Evolutionary conservation across 768 basidiomycete species (phyloP), one percentile per base, ranked within the genome.

Genomic region (Leccinum subtestaceum): DNA sequence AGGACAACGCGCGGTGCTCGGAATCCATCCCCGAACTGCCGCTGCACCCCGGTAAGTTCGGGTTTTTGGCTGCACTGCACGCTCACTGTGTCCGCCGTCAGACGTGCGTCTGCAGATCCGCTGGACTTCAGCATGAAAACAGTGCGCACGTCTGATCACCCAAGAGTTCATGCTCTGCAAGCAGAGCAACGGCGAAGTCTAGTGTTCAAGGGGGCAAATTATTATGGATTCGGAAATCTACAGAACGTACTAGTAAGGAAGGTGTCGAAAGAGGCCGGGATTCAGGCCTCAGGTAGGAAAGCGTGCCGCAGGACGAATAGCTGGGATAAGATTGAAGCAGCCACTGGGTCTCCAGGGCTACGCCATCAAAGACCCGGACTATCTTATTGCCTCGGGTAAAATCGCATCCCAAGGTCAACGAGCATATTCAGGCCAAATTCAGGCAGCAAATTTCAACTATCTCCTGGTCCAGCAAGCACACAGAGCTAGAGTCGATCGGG

Each of bases 171-270:
- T 77, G 12, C 76, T 93, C 15, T 72, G 64, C n/a, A 66, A 64
- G 49, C 70, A 70, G 49, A 72, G 72, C 15, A 77, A 77, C 2
- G 84, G 84, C 31, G 81, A 83, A 58, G 77, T 31, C 4, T 87
- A n/a, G 79, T 97, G 27, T 97, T 98, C 80, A 90, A 87, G 64
- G 94, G 95, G 4, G 93, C 95, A 3, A 94, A 90, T 64, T 97
- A 95, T 73, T 99, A 97, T 68, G 96, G 97, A 8, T 98, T 98
- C 76, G 82, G 94, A 52, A 99, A 99, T 72, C 77, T 99, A 53
- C 95, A 98, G 73, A 99, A 98, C 72, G 32, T 11, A 31, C 84
- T 99, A 52, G 96, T 98, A 49, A 80, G 95, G 54, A 93, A 92
- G 74, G 87, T 98, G 9, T 92, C 89, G 15, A 86, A 84, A 65